Evolutionary conservation across 306 rosid genomes (phyloP), one percentile per base, ranked within the genome.

Genomic region (Inga leiocalycina): DNA sequence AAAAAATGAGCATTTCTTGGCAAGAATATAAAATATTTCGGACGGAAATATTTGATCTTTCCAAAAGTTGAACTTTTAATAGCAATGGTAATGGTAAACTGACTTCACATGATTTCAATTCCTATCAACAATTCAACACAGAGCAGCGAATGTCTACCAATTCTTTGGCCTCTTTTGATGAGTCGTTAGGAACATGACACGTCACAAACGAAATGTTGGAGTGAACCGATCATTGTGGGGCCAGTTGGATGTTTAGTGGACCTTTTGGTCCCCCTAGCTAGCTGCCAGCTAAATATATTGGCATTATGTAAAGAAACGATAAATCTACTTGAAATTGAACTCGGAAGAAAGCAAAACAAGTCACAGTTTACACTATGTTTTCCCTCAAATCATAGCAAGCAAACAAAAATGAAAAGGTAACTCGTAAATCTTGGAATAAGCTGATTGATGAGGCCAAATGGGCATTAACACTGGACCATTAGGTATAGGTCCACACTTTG

Each of bases 401-500:
- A 22, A 59, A 19, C 56, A 43, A 67, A 82, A 80, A 82, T 49
- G 16, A 24, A 81, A 37, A 75, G 22, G 13, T 11, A 39, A 43
- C 57, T 39, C 57, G 22, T 32, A 30, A 65, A 75, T 65, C 45
- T 75, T 44, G 12, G 72, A 67, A 51, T 69, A 30, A 76, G 46
- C 57, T 82, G 80, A 75, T 27, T 75, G 76, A 68, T 19, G 41
- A 35, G 82, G n/a, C 57, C 32, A 43, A 5, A 59, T 59, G 73
- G 30, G 39, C n/a, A 20, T 8, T 70, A 39, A 39, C 43, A 61
- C 62, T 45, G 78, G 87, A 62, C 80, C 71, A 51, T 81, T 77
- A 72, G 78, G 83, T 66, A 81, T 77, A 77, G 78, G 85, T 66
- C 83, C 88, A 72, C 83, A 44, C 10, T 51, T 78, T 20, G 41